phyloP scores from a whole-genome alignment of 257 asterid genomes.

The Solanum okadae region DNA sequence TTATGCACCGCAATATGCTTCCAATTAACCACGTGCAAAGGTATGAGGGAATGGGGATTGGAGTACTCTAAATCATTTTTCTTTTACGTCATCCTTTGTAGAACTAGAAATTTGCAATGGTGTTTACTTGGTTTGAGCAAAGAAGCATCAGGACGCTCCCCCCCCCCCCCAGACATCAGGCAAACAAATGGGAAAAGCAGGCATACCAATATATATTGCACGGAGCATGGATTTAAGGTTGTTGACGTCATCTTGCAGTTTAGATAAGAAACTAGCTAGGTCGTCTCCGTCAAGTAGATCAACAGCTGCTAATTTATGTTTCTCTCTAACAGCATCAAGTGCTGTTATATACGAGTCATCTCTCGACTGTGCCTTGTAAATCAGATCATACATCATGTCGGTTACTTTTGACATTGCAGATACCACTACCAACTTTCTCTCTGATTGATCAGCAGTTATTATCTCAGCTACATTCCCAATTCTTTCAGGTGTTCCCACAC shows the following conservation, averaged over 20 bases:
- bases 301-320: constrained; percentile 65
- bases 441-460: constrained; percentile 58
- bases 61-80: neutral
- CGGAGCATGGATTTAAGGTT: constrained; percentile 92
- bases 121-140: neutral
- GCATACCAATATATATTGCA: constrained; percentile 81
- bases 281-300: constrained; percentile 82
- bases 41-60: neutral
- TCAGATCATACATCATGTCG: constrained; percentile 93
- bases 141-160: neutral
- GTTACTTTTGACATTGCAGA: constrained; percentile 99
- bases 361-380: constrained; percentile 71
- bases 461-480: constrained; percentile 76
- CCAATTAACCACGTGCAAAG: neutral
- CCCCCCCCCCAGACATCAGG: neutral
- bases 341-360: constrained; percentile 61
- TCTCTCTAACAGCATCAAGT: constrained; percentile 70
- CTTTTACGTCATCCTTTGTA: neutral
- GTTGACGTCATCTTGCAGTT: constrained; percentile 58
- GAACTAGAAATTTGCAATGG: neutral
- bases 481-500: constrained; percentile 89
- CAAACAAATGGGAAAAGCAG: neutral
- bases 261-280: constrained; percentile 48
- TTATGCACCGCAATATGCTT: neutral
- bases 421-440: constrained; percentile 79